A percentile compares a stretch with the other conserved stretches of the same genome.
These are phyloP conservation scores for Trifolium fragiferum DNA, from an alignment of 306 rosid genomes.

Conservation along the genomic window DNA sequence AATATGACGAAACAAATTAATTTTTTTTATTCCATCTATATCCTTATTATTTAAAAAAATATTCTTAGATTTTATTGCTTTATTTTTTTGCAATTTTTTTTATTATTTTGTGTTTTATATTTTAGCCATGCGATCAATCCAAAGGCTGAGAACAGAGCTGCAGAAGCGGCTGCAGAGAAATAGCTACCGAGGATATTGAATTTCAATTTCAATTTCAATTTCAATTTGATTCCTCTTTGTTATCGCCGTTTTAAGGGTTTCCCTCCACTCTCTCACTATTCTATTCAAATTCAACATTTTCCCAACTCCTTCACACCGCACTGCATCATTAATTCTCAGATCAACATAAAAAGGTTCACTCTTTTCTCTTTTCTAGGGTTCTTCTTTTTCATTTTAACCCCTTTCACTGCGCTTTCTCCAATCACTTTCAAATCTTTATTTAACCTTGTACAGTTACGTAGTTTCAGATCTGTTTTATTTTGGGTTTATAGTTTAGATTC, in stretches of 20 bases:
- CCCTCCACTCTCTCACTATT: slow-evolving; percentile 55
- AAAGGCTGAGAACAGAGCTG: too few species aligned
- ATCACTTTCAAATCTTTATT: neutral
- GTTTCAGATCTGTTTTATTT: slow-evolving; percentile 53
- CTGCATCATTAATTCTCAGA: slow-evolving; percentile 19
- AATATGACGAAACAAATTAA: too few species aligned
- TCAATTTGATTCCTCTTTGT: slow-evolving; percentile 5
- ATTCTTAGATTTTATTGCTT: too few species aligned
- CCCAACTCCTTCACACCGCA: slow-evolving; percentile 6
- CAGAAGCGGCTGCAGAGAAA: too few species aligned
- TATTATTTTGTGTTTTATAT: too few species aligned
- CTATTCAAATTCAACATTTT: slow-evolving; percentile 26
- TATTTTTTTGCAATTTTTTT: too few species aligned
- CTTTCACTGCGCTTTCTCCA: slow-evolving; percentile 35
- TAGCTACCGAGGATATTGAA: too few species aligned
- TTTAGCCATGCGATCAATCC: too few species aligned
- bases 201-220: too few species aligned
- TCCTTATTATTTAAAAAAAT: too few species aligned
- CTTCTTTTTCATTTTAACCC: slow-evolving; percentile 40
- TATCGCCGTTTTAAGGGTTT: slow-evolving; percentile 46
- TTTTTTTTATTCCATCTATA: too few species aligned
- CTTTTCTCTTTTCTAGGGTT: slow-evolving; percentile 43
- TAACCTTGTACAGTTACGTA: slow-evolving; percentile 20
- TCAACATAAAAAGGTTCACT: slow-evolving; percentile 42
- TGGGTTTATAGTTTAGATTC: slow-evolving; percentile 6